These are phyloP conservation scores for Gracilaria domingensis DNA, from an alignment of 23 red algal genomes.

Conservation along the genomic window DNA sequence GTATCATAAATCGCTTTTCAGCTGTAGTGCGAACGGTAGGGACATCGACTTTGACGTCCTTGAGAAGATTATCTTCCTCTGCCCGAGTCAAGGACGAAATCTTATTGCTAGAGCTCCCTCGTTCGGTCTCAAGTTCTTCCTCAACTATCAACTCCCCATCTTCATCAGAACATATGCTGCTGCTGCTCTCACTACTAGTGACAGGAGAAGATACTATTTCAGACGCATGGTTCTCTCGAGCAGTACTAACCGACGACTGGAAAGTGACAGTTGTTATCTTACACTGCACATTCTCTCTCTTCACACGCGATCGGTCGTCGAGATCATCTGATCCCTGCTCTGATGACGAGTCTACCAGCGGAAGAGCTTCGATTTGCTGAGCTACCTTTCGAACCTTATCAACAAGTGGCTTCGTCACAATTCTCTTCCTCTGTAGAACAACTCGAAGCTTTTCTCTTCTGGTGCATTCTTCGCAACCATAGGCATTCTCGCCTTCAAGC, in stretches of 20 bases:
- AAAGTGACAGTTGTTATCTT: background rate
- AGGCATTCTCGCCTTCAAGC: constrained; percentile 86
- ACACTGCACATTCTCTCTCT: background rate
- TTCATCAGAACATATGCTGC: constrained; percentile 49
- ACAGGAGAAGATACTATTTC: constrained; percentile 51
- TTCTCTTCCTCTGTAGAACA: constrained; percentile 27
- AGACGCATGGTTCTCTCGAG: background rate
- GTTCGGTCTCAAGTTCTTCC: constrained; percentile 37
- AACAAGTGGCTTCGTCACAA: constrained; percentile 21
- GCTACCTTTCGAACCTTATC: constrained; percentile 13
- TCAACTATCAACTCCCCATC: constrained; percentile 61
- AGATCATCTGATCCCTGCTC: background rate
- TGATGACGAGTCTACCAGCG: constrained; percentile 19
- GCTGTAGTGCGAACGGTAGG: constrained; percentile 72
- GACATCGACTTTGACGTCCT: constrained; percentile 41
- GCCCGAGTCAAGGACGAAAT: background rate
- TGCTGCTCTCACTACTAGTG: constrained; percentile 71
- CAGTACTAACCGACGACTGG: background rate
- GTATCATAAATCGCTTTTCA: constrained; percentile 73
- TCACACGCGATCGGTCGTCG: background rate
- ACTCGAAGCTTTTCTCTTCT: constrained; percentile 65
- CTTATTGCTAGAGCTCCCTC: no score
- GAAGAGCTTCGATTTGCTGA: constrained; percentile 12
- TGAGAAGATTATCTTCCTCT: constrained; percentile 65
- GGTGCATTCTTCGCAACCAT: constrained; percentile 82